Evolutionary conservation across 2,329 filamentous ascomycete species (phyloP).

Genomic region (Aspergillus sp.): DNA sequence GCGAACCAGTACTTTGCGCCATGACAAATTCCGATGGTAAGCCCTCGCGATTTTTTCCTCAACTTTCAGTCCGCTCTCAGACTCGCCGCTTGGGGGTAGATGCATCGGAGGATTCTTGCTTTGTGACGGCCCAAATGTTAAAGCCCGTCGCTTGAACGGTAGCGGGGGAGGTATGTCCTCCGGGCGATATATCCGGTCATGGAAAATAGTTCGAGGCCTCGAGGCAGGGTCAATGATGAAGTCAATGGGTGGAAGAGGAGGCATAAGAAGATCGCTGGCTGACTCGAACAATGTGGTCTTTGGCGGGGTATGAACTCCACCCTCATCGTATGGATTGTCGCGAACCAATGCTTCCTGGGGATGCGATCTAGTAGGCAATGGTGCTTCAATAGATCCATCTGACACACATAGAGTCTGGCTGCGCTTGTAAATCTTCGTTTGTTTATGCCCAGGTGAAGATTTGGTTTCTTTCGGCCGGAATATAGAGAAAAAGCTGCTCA

Average conservation of each 20-base stretch:
- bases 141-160: slow-evolving; percentile 36
- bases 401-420: slow-evolving; percentile 63
- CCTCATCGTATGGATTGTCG: slow-evolving; percentile 49
- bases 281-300: slow-evolving; percentile 93
- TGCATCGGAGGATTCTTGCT: slow-evolving; percentile 12
- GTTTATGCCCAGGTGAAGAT: slow-evolving; percentile 38
- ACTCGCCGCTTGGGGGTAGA: slow-evolving; percentile 5
- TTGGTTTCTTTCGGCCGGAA: slow-evolving; percentile 61
- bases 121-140: slow-evolving; percentile 24
- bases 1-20: slow-evolving; percentile 94
- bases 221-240: slow-evolving; percentile 80
- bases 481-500: slow-evolving; percentile 66
- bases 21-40: slow-evolving; percentile 86
- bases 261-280: slow-evolving; percentile 85
- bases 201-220: slow-evolving; percentile 86
- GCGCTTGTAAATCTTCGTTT: slow-evolving; percentile 64
- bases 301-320: slow-evolving; percentile 65
- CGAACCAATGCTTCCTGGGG: slow-evolving; percentile 33
- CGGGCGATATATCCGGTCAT: slow-evolving; percentile 92
- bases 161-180: slow-evolving; percentile 84
- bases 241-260: slow-evolving; percentile 73
- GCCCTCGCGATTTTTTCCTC: slow-evolving; percentile 97
- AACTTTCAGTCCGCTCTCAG: slow-evolving; percentile 64
- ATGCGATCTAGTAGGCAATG: slow-evolving; percentile 1
- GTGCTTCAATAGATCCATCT: slow-evolving; percentile 10